Evolutionary conservation across 2,329 filamentous ascomycete species (phyloP).

Genomic region (Exophiala spinifera): DNA sequence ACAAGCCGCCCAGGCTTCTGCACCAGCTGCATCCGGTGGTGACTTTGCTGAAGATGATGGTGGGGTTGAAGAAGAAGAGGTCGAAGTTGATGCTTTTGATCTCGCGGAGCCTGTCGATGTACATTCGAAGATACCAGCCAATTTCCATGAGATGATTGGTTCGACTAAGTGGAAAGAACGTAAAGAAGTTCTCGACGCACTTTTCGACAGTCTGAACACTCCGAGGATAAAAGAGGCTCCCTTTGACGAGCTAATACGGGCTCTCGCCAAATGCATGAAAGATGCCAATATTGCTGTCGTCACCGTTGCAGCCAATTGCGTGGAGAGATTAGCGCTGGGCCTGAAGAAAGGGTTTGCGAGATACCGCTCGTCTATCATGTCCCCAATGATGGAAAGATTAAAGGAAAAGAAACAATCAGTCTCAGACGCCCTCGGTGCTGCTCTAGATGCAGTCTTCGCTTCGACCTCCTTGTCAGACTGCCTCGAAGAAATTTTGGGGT

Average conservation of each 20-base stretch:
- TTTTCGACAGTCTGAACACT: conserved; percentile 73
- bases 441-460: conserved; percentile 69
- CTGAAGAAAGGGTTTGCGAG: conserved; percentile 74
- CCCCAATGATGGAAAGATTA: conserved; percentile 87
- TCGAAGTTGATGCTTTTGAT: conserved; percentile 76
- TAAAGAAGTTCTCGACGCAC: conserved; percentile 85
- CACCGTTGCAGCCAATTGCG: conserved; percentile 86
- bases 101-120: conserved; percentile 83
- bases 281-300: conserved; percentile 96
- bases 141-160: conserved; percentile 77
- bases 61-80: conserved; percentile 59
- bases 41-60: conserved; percentile 55
- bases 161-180: conserved; percentile 98
- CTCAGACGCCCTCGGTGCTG: conserved; percentile 79
- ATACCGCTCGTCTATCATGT: conserved; percentile 76
- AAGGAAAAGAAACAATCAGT: conserved; percentile 96
- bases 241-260: conserved; percentile 78
- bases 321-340: conserved; percentile 84
- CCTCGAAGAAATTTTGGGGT: conserved; percentile 84
- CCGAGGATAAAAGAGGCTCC: conserved; percentile 88
- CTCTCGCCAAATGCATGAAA: conserved; percentile 95
- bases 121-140: conserved; percentile 71
- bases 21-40: conserved; percentile 58
- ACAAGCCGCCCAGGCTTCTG: conserved; percentile 75
- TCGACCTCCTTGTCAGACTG: conserved; percentile 75